phyloP scores from a whole-genome alignment of 331 rosid genomes.

The Stylosanthes scabra region DNA sequence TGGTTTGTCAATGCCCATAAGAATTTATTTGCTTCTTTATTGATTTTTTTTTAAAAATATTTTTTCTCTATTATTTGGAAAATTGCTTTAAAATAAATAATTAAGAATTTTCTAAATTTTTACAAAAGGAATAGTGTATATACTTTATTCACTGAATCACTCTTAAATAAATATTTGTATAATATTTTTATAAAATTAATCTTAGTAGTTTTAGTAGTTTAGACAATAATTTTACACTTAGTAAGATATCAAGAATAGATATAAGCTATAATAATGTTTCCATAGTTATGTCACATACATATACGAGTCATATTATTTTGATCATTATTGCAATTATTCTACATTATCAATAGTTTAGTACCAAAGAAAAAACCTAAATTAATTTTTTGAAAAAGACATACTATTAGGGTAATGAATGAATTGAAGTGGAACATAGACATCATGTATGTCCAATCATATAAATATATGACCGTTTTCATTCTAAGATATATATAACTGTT shows the following conservation, averaged over 20 bases:
- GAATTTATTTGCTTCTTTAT: too few relatives aligned
- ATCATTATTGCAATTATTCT: not conserved
- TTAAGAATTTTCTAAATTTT: not conserved
- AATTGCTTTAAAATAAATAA: not conserved
- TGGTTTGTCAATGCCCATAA: not conserved
- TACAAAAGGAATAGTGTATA: not conserved
- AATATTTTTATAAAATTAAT: too few relatives aligned
- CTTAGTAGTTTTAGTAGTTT: too few relatives aligned
- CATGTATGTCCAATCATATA: constrained; percentile 69
- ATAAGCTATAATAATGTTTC: not conserved
- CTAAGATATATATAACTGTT: constrained; percentile 32
- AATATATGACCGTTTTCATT: constrained; percentile 47
- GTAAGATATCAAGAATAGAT: too few relatives aligned
- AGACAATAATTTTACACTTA: too few relatives aligned
- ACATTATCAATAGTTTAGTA: not conserved
- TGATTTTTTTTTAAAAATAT: not conserved
- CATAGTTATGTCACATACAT: not conserved
- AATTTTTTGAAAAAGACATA: not conserved
- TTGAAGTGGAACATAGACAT: constrained; percentile 53
- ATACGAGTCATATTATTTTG: not conserved
- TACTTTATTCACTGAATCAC: not conserved
- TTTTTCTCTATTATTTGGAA: not conserved
- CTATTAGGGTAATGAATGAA: constrained; percentile 42
- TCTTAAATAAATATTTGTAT: too few relatives aligned
- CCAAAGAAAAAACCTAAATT: not conserved